Evolutionary conservation across 306 rosid genomes (phyloP).

Genomic region (Sesbania bispinosa): DNA sequence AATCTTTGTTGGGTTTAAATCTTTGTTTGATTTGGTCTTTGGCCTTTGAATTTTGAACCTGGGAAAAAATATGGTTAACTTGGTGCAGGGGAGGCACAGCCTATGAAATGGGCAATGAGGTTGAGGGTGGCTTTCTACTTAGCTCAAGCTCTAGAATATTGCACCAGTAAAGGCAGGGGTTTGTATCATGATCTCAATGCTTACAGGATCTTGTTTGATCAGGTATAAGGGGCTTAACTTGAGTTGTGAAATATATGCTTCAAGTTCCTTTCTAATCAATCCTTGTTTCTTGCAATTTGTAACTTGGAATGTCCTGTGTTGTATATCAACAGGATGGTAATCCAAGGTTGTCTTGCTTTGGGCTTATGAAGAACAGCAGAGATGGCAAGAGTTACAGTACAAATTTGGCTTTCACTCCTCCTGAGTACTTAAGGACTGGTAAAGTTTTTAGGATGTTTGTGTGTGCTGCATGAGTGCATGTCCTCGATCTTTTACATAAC

Average conservation of each 20-base stretch:
- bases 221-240: slow-evolving; percentile 39
- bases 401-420: slow-evolving; percentile 92
- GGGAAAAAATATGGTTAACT: slow-evolving; percentile 1
- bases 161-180: slow-evolving; percentile 80
- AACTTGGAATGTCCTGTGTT: slow-evolving; percentile 17
- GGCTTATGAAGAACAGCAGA: slow-evolving; percentile 93
- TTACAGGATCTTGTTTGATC: slow-evolving; percentile 77
- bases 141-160: slow-evolving; percentile 88
- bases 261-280: neutral
- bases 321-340: slow-evolving; percentile 63
- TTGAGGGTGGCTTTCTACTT: slow-evolving; percentile 81
- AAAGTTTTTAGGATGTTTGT: slow-evolving; percentile 1
- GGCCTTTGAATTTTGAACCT: neutral
- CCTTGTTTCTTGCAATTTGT: neutral
- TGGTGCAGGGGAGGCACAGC: slow-evolving; percentile 77
- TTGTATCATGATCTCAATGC: slow-evolving; percentile 96
- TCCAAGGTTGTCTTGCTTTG: slow-evolving; percentile 95
- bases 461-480: too few relatives aligned
- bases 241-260: slow-evolving; percentile 3
- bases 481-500: neutral
- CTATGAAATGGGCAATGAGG: slow-evolving; percentile 98
- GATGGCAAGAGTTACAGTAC: slow-evolving; percentile 98
- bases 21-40: neutral
- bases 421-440: slow-evolving; percentile 93
- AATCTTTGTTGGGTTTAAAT: neutral